Conservation (phyloP, 176 grass and related monocot genomes). For the Cocos nucifera region DNA sequence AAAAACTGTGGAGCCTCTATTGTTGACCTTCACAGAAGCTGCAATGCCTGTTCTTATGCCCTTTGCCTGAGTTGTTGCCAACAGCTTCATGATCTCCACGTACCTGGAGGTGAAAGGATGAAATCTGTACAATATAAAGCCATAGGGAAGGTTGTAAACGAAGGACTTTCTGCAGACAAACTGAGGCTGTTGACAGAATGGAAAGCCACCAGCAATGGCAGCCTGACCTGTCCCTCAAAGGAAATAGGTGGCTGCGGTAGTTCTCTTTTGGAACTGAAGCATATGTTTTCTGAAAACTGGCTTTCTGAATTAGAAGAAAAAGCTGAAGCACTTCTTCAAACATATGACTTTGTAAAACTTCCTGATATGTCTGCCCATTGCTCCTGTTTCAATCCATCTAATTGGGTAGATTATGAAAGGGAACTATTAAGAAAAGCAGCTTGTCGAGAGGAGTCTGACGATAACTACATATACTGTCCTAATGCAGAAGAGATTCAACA, state of each 20-base stretch:
- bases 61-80: slow-evolving; percentile 59
- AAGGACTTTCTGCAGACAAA: not conserved
- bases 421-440: slow-evolving; percentile 32
- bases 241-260: slow-evolving; percentile 48
- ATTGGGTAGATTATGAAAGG: slow-evolving; percentile 20
- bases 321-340: slow-evolving; percentile 36
- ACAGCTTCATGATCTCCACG: slow-evolving; percentile 48
- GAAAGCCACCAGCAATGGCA: slow-evolving; percentile 50
- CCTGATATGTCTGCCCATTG: slow-evolving; percentile 12
- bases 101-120: slow-evolving; percentile 46
- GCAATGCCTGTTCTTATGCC: slow-evolving; percentile 47
- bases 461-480: slow-evolving; percentile 70
- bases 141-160: slow-evolving; percentile 28
- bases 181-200: slow-evolving; percentile 24
- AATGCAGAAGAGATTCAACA: slow-evolving; percentile 31
- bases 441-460: slow-evolving; percentile 42
- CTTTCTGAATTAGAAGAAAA: slow-evolving; percentile 37
- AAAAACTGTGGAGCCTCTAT: slow-evolving; percentile 69
- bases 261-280: slow-evolving; percentile 41
- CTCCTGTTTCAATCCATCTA: slow-evolving; percentile 26
- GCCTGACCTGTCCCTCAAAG: slow-evolving; percentile 69
- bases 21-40: slow-evolving; percentile 76
- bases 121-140: slow-evolving; percentile 7
- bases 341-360: slow-evolving; percentile 16
- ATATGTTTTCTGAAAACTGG: slow-evolving; percentile 34